phyloP scores from a whole-genome alignment of 163 green algal species.

The Chlorella variabilis region DNA sequence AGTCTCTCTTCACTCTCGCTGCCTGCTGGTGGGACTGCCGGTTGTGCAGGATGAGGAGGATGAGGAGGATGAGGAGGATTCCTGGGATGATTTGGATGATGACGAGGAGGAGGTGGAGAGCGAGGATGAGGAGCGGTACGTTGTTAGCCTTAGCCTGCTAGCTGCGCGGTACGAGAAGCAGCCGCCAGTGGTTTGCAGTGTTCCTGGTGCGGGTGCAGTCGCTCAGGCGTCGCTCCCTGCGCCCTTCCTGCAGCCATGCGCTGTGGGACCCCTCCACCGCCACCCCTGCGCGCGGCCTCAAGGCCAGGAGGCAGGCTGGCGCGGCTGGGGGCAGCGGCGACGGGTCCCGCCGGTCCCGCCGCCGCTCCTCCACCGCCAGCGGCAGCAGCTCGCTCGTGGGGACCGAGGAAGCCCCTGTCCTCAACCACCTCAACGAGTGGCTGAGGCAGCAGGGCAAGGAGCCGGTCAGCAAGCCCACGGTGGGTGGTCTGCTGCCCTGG shows the following conservation, averaged over 20 bases:
- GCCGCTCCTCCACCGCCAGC: conserved; percentile 6
- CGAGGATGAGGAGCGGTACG: conserved; percentile 40
- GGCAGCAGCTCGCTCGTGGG: background rate
- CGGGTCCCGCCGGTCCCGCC: background rate
- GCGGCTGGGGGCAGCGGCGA: too few relatives aligned
- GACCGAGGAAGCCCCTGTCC: conserved; percentile 46
- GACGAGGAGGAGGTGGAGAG: conserved; percentile 20
- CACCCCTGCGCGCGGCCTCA: conserved; percentile 35
- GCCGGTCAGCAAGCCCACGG: conserved; percentile 56
- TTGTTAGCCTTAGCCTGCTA: too few relatives aligned
- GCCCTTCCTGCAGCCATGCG: too few relatives aligned
- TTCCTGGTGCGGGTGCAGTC: too few relatives aligned
- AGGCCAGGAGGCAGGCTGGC: background rate
- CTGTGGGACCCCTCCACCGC: conserved; percentile 46
- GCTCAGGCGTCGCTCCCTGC: too few relatives aligned
- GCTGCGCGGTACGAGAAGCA: too few relatives aligned
- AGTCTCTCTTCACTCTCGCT: too few relatives aligned
- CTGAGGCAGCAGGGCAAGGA: conserved; percentile 32
- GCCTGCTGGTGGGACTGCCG: too few relatives aligned
- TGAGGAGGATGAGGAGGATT: conserved; percentile 41
- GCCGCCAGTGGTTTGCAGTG: too few relatives aligned
- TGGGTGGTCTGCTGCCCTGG: conserved; percentile 15
- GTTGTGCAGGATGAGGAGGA: too few relatives aligned
- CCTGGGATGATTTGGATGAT: background rate
- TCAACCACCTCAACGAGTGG: conserved; percentile 59